These are phyloP conservation scores for Cryptococcus hybrid DNA, from an alignment of 1,284 basidiomycete species.

Conservation along the genomic window DNA sequence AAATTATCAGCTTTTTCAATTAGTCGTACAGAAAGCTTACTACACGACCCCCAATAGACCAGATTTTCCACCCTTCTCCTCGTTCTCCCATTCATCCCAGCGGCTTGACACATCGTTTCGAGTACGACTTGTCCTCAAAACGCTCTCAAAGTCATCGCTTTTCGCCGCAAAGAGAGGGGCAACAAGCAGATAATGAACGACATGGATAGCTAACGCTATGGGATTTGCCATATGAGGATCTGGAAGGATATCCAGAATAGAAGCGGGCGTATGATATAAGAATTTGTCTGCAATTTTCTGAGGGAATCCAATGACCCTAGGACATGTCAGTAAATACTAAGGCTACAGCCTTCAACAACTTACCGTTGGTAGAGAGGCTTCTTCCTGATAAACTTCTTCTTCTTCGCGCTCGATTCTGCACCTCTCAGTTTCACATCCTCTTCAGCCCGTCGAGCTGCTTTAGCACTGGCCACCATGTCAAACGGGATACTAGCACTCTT, in stretches of 20 bases:
- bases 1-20: not conserved
- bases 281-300: conserved; percentile 25
- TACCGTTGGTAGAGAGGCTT: conserved; percentile 37
- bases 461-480: conserved; percentile 39
- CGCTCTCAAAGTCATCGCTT: conserved; percentile 15
- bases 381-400: conserved; percentile 32
- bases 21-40: conserved; percentile 19
- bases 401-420: conserved; percentile 10
- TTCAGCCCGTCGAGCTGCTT: conserved; percentile 24
- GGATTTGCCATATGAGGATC: conserved; percentile 37
- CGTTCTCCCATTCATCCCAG: conserved; percentile 37
- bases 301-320: conserved; percentile 27
- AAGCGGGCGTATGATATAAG: conserved; percentile 24
- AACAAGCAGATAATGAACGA: conserved; percentile 38
- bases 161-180: conserved; percentile 30
- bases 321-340: not conserved
- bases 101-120: conserved; percentile 24
- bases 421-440: conserved; percentile 11
- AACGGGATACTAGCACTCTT: conserved; percentile 38
- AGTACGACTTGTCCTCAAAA: conserved; percentile 10
- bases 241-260: conserved; percentile 34
- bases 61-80: conserved; percentile 1
- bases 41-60: conserved; percentile 24
- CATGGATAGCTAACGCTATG: conserved; percentile 30
- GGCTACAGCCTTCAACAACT: conserved; percentile 3